Conservation (phyloP, 805 yeast species). For the Myxozyma kluyveri region DNA sequence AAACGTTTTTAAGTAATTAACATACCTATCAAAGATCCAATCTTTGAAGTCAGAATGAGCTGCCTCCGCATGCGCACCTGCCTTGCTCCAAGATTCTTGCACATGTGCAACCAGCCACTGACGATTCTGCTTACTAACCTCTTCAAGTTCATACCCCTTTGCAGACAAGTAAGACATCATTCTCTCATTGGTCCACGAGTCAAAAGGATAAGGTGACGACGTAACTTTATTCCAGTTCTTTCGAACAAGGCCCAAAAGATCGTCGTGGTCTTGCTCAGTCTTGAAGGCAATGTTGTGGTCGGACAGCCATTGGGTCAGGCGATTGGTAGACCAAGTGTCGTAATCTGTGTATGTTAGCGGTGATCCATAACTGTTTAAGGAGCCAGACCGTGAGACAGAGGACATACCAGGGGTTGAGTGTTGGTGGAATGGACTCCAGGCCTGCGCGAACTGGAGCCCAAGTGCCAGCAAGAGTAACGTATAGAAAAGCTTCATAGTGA, state of each 20-base stretch:
- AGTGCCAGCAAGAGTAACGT: constrained; percentile 1
- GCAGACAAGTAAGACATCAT: constrained; percentile 7
- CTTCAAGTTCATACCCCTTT: constrained; percentile 18
- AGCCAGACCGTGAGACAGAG: neutral
- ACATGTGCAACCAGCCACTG: constrained; percentile 24
- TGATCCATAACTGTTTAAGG: neutral
- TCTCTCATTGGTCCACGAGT: constrained; percentile 20
- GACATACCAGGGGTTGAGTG: constrained; percentile 13
- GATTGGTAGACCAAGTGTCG: constrained; percentile 40
- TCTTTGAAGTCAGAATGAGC: constrained; percentile 12
- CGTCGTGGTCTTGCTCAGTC: constrained; percentile 16
- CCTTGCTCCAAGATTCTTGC: constrained; percentile 7
- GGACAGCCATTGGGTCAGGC: constrained; percentile 18
- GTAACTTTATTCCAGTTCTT: constrained; percentile 23
- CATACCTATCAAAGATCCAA: constrained; percentile 18
- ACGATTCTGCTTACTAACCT: constrained; percentile 12
- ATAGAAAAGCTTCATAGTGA: constrained; percentile 1
- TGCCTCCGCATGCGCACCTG: constrained; percentile 10
- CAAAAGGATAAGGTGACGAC: constrained; percentile 14
- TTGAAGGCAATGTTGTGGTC: constrained; percentile 14
- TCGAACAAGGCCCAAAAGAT: constrained; percentile 26
- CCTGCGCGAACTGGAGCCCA: constrained; percentile 1
- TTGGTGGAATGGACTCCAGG: constrained; percentile 7
- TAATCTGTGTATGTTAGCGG: constrained; percentile 5
- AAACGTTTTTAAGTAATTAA: too few relatives aligned